Evolutionary conservation across 805 yeast species (phyloP).

Genomic region (Middelhovenomyces tepae): DNA sequence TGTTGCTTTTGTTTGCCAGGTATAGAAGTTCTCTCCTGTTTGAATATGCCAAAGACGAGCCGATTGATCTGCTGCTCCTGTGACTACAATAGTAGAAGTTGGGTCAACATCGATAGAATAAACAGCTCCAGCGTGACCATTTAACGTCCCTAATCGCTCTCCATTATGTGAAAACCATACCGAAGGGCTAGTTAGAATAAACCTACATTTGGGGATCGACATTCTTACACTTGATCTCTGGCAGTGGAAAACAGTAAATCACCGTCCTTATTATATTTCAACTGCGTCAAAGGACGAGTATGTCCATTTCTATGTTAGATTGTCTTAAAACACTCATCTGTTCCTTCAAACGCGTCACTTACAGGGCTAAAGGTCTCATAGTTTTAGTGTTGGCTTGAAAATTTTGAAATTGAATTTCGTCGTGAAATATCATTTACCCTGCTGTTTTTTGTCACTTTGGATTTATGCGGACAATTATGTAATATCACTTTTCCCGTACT

Average conservation of each 20-base stretch:
- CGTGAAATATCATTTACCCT: no score
- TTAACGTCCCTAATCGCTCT: slow-evolving; percentile 89
- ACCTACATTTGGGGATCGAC: neutral
- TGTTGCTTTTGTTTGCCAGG: slow-evolving; percentile 75
- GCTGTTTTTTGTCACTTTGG: no score
- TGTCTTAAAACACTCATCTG: no score
- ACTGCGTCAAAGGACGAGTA: slow-evolving; percentile 95
- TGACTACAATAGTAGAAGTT: slow-evolving; percentile 58
- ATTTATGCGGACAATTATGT: no score
- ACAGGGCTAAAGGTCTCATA: no score
- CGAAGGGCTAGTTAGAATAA: slow-evolving; percentile 41
- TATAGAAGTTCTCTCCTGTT: slow-evolving; percentile 65
- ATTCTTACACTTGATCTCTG: slow-evolving; percentile 57
- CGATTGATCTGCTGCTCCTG: slow-evolving; percentile 87
- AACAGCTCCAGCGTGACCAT: slow-evolving; percentile 86
- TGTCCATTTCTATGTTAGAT: slow-evolving; percentile 81
- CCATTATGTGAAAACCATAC: slow-evolving; percentile 95
- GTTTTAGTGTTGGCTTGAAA: no score
- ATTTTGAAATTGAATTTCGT: no score
- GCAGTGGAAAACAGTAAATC: slow-evolving; percentile 88
- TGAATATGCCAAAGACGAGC: slow-evolving; percentile 77
- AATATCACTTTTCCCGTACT: no score
- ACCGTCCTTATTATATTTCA: slow-evolving; percentile 91
- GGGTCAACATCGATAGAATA: slow-evolving; percentile 86
- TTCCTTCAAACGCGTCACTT: no score